Evolutionary conservation across 2,329 filamentous ascomycete genomes (phyloP).

Genomic region (Arthrobotrys iridis): DNA sequence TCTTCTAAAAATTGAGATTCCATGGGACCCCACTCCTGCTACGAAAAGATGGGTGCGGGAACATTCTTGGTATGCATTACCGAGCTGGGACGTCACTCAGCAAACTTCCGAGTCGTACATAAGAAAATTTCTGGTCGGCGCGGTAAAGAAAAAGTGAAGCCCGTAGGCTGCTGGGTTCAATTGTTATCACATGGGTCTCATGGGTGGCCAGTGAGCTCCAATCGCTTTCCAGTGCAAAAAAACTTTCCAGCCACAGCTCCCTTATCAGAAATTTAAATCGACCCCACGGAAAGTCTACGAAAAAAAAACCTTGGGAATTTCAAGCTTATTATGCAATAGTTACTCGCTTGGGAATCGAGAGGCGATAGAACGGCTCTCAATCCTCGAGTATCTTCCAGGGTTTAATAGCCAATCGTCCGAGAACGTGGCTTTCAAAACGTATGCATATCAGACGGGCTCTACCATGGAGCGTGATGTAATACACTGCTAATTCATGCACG

Average conservation of each 20-base stretch:
- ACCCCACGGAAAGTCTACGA: conserved; percentile 19
- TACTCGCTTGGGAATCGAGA: conserved; percentile 31
- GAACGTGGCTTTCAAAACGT: conserved; percentile 38
- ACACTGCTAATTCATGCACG: conserved; percentile 5
- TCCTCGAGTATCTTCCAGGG: conserved; percentile 2
- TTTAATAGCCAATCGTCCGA: conserved; percentile 36
- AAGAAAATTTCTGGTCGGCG: not conserved
- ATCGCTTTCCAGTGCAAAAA: not conserved
- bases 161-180: conserved; percentile 17
- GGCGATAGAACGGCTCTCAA: conserved; percentile 6
- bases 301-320: not conserved
- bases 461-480: conserved; percentile 38
- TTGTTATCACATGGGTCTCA: conserved; percentile 29
- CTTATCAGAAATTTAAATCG: not conserved
- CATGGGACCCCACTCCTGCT: conserved; percentile 12
- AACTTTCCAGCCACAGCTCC: conserved; percentile 39
- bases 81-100: conserved; percentile 11
- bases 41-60: conserved; percentile 16
- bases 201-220: conserved; percentile 28
- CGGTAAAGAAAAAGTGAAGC: not conserved
- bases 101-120: not conserved
- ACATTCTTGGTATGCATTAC: conserved; percentile 44
- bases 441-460: not conserved
- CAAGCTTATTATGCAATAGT: conserved; percentile 26
- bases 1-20: not conserved